Conservation (phyloP, 164 flowering plant genomes). For the Amborella trichopoda region DNA sequence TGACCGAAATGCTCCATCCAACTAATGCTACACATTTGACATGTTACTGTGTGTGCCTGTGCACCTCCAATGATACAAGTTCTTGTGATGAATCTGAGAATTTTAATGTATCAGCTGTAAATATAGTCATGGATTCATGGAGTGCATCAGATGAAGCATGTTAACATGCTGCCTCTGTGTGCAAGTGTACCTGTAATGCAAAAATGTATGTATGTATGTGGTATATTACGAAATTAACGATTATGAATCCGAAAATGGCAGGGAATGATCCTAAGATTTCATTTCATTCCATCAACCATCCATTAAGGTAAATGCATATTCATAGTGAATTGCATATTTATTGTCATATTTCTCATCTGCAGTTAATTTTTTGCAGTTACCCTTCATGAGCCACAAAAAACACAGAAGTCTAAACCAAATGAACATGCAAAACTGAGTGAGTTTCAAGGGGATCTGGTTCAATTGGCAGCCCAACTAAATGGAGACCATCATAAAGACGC, state of each 20-base stretch:
- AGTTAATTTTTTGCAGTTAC: slow-evolving; percentile 29
- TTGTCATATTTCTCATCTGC: background rate
- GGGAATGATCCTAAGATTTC: background rate
- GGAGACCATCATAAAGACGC: slow-evolving; percentile 43
- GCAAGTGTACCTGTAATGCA: no score
- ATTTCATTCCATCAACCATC: background rate
- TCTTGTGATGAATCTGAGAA: no score
- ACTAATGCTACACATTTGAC: background rate
- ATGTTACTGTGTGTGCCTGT: no score
- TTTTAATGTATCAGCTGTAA: no score
- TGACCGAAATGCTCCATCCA: background rate
- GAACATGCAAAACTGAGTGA: slow-evolving; percentile 43
- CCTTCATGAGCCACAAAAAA: slow-evolving; percentile 34
- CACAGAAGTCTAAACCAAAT: slow-evolving; percentile 25
- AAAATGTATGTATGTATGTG: no score
- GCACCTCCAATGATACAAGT: no score
- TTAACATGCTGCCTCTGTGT: no score
- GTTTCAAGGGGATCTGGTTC: slow-evolving; percentile 61
- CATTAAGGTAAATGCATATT: background rate
- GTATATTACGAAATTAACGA: no score
- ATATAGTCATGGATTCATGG: no score
- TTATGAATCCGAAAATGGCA: background rate
- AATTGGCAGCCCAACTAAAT: slow-evolving; percentile 47
- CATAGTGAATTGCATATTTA: background rate
- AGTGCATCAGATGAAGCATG: no score